Evolutionary conservation across 768 basidiomycete genomes (phyloP).

Genomic region (Galerina sulciceps): DNA sequence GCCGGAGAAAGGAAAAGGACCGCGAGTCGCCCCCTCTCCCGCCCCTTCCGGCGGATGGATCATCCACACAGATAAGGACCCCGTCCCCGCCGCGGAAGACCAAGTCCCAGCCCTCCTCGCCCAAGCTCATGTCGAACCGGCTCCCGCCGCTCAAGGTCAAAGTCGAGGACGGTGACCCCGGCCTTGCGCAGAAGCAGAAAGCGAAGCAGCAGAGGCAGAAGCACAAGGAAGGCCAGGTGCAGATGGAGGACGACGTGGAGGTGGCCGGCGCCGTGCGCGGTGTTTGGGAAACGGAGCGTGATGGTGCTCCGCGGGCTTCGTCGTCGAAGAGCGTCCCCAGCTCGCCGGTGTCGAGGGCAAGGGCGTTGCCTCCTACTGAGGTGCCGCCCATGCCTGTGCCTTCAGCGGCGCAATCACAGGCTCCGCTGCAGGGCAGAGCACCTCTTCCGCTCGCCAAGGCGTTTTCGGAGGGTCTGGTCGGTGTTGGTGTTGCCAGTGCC

Average conservation of each 20-base stretch:
- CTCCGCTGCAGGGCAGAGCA: too few species aligned
- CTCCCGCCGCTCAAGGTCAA: background rate
- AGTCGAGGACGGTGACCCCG: background rate
- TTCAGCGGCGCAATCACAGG: too few species aligned
- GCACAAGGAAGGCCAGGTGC: background rate
- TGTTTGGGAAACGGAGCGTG: slow-evolving; percentile 4
- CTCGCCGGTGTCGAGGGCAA: background rate
- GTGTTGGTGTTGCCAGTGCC: too few species aligned
- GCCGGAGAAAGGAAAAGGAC: background rate
- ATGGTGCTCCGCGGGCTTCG: background rate
- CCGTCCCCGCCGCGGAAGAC: too few species aligned
- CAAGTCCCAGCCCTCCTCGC: too few species aligned
- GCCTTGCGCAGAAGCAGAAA: background rate
- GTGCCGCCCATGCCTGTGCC: too few species aligned
- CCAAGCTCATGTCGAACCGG: too few species aligned
- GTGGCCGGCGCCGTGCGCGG: slow-evolving; percentile 1
- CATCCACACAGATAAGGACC: too few species aligned
- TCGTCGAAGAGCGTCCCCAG: slow-evolving; percentile 7
- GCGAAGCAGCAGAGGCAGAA: background rate
- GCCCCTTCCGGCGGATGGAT: background rate
- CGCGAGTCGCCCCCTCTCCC: background rate
- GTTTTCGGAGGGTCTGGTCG: too few species aligned
- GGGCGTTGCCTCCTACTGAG: background rate
- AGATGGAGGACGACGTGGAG: slow-evolving; percentile 1
- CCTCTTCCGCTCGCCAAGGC: too few species aligned